Evolutionary conservation across 768 basidiomycete genomes (phyloP), one percentile per base, ranked within the genome.

Genomic region (Suillus plorans): DNA sequence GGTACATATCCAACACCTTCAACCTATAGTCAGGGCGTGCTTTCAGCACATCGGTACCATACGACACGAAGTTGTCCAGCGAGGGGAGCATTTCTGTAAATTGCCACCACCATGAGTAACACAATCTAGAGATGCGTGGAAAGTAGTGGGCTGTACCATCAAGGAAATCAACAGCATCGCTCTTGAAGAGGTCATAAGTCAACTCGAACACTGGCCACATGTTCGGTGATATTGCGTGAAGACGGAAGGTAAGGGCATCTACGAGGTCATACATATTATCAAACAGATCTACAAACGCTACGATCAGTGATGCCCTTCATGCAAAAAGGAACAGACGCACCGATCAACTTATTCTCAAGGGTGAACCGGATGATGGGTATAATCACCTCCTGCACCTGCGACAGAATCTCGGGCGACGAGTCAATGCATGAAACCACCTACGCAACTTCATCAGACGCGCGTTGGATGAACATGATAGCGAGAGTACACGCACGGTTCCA

Each of bases 171-270:
- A 90, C 79, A 18, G 92, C 93, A 39, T 92, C 90, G 18, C 84
- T 80, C 76, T 93, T 94, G 87, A 96, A 93, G 22, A 92, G 78
- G 58, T 83, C 82, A 77, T 94, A 94, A 0, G 91, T 95, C 67
- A 88, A 76, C 77, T 95, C 92, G 67, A 93, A 92, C 42, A 96
- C 82, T 12, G 86, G 88, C 95, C 94, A 96, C 89, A 96, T 89
- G 69, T 82, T 85, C 0, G 91, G 88, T 45, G 91, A 86, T 70
- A 97, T 89, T 62, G 82, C 74, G 66, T 87, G 86, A 63, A 90
- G 82, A 75, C 88, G 92, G 83, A 92, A 96, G 0, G 93, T 93
- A 64, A 96, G 78, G 67, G 82, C 90, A 70, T 96, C 95, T 59
- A 94, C 86, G 60, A 96, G 78, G 68, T 94, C 92, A 73, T 89